phyloP scores from a whole-genome alignment of 257 asterid genomes.

The Primulina eburnea region DNA sequence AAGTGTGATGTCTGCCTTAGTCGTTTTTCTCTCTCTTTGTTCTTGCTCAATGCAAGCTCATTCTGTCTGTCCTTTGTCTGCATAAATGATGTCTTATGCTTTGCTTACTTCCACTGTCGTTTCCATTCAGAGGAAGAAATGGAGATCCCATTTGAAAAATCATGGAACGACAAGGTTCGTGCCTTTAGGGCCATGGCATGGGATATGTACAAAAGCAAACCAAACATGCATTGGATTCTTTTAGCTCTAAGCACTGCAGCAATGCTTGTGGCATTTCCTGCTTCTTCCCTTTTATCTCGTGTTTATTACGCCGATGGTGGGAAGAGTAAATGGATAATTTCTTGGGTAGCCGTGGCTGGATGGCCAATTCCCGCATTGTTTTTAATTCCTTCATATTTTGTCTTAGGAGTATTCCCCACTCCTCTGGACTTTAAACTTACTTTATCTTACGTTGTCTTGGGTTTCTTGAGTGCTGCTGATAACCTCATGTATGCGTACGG shows the following conservation, averaged over 20 bases:
- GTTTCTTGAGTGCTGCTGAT: conserved; percentile 77
- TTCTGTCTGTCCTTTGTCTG: background rate
- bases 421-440: conserved; percentile 55
- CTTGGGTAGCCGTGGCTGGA: conserved; percentile 94
- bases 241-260: conserved; percentile 53
- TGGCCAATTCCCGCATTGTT: conserved; percentile 75
- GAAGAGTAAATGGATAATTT: conserved; percentile 79
- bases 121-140: conserved; percentile 36
- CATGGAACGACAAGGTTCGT: conserved; percentile 32
- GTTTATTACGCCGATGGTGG: conserved; percentile 82
- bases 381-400: conserved; percentile 58
- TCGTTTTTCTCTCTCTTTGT: background rate
- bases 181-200: conserved; percentile 32
- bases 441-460: conserved; percentile 52
- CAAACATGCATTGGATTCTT: conserved; percentile 75
- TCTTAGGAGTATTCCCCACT: conserved; percentile 54
- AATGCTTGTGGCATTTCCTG: conserved; percentile 81
- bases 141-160: conserved; percentile 39
- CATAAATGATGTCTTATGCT: background rate
- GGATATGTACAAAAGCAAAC: conserved; percentile 52
- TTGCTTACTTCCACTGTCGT: background rate
- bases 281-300: conserved; percentile 85
- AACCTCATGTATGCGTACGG: conserved; percentile 94
- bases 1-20: background rate
- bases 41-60: background rate